These are phyloP conservation scores for Aspergillus incahuasiensis DNA, from an alignment of 495 filamentous ascomycete species.

Conservation along the genomic window DNA sequence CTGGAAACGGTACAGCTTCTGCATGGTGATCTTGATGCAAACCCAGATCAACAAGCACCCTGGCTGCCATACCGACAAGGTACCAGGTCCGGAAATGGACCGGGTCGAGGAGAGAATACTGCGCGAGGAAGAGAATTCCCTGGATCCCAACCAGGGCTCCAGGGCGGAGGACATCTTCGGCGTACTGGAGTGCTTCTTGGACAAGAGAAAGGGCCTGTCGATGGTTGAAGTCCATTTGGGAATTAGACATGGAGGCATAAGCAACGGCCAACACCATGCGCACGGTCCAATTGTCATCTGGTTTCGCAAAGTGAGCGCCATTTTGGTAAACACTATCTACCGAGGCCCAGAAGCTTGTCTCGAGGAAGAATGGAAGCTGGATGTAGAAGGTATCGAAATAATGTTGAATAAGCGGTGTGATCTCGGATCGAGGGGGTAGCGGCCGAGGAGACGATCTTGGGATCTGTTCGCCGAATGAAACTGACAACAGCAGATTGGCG, in stretches of 20 bases:
- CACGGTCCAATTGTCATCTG: conserved; percentile 77
- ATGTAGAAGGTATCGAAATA: conserved; percentile 78
- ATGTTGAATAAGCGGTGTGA: conserved; percentile 64
- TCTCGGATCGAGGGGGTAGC: conserved; percentile 62
- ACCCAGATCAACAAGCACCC: conserved; percentile 80
- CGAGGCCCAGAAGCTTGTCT: conserved; percentile 67
- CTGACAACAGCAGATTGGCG: conserved; percentile 72
- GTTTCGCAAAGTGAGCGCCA: conserved; percentile 54
- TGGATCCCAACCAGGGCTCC: conserved; percentile 80
- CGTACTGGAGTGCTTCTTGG: conserved; percentile 63
- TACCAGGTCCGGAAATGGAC: conserved; percentile 88
- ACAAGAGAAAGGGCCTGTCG: conserved; percentile 62
- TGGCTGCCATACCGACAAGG: conserved; percentile 77
- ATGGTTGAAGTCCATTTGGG: conserved; percentile 58
- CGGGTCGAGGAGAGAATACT: conserved; percentile 85
- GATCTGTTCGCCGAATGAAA: conserved; percentile 61
- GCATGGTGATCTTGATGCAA: conserved; percentile 83
- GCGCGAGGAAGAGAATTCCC: conserved; percentile 74
- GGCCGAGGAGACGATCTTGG: conserved; percentile 51
- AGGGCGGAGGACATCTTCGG: conserved; percentile 75
- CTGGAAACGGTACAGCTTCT: conserved; percentile 53
- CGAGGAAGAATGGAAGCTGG: conserved; percentile 74
- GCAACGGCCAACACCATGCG: conserved; percentile 85
- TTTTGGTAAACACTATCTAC: conserved; percentile 74
- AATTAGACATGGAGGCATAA: conserved; percentile 65